Base-by-base conservation (phyloP, 768 basidiomycete genomes). In the Leccinum incarnatum region DNA sequence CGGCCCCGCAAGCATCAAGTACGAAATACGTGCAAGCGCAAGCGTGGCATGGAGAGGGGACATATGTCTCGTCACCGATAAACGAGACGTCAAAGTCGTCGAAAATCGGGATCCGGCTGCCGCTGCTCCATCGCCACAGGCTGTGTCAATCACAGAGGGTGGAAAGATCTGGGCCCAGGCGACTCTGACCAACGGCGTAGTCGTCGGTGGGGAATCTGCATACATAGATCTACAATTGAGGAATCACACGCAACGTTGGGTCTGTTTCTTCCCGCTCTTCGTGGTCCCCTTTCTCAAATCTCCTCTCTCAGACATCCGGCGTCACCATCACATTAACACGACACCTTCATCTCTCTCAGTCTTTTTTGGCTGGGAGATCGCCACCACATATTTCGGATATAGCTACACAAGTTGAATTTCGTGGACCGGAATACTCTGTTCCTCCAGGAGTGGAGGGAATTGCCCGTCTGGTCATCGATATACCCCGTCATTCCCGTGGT, bases 241-340 rank as follows among this genome's bases (percentile, higher is more conserved):
- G 78, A 94, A 94, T 65, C 87, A 91, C 68, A 89, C 91, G 2
- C 74, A 76, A 53, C 90, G 88, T 75, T 92, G 88, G 86, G 91
- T 89, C 50, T 58, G 72, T 65, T 23, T 32, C 37, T 46, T 55
- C 27, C 55, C 36, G 53, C 2, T 30, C 36, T 7, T 50, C 1
- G 48, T 45, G 51, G 47, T 32, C 54, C 32, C 57, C 5, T 52
- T 40, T 42, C 7, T 56, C 63, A 53, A 37, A 56, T 48, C 29
- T n/a, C 8, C 53, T 23, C 12, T 23, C 52, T 9, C 62, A 93
- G 91, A 92, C 90, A 60, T 78, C 86, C 1, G 84, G 86, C 9
- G 69, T 93, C 54, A 80, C 82, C 0, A 62, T 92, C 40, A 78
- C 83, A 1, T 74, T 93, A 37, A 80, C 76, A 0, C 82, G 91